Evolutionary conservation across 2,329 filamentous ascomycete species (phyloP), one percentile per base, ranked within the genome.

Genomic region (Thelonectria olida): DNA sequence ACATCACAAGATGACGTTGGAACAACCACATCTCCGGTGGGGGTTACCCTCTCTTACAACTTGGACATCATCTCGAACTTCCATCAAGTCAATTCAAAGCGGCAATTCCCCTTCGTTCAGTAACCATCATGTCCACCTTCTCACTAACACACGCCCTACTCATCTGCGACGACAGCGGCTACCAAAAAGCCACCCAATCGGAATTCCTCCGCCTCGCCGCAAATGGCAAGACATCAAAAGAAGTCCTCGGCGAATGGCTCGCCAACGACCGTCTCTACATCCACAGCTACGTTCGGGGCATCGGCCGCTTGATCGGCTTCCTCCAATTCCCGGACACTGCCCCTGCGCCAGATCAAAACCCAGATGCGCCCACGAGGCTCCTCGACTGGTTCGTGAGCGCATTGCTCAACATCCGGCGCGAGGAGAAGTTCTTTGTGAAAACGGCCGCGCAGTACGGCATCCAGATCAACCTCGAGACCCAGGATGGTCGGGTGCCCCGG

Each of bases 201-300:
- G 81, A 86, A 0, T 92, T 93, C 76, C 85, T 93, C 52, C 81
- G 80, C 10, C 82, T 86, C 48, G 90, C 90, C 6, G 89, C 89
- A 13, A 80, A 82, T 56, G 90, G 90, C 20, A 84, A 82, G 0
- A 78, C 91, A 17, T 78, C 85, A 17, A 86, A 86, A 49, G 70
- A 79, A 0, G 76, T 81, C 1, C 79, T 92, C 10, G 83, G 84
- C 19, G 81, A 83, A 73, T 93, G 90, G 90, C 85, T 93, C 42
- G 85, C 87, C 12, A 90, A 92, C 74, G 90, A 92, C 75, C 82
- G 88, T 8, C 84, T 92, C 61, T 91, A 92, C 76, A 87, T 90
- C 31, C 88, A 91, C 65, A 85, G 86, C 51, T 91, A 92, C 75
- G 85, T 92, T 67, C 82, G 84, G 23, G 91, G 90, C 67, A 85